These are phyloP conservation scores for Kandelia obovata DNA, from an alignment of 345 rosid genomes.

Conservation along the genomic window DNA sequence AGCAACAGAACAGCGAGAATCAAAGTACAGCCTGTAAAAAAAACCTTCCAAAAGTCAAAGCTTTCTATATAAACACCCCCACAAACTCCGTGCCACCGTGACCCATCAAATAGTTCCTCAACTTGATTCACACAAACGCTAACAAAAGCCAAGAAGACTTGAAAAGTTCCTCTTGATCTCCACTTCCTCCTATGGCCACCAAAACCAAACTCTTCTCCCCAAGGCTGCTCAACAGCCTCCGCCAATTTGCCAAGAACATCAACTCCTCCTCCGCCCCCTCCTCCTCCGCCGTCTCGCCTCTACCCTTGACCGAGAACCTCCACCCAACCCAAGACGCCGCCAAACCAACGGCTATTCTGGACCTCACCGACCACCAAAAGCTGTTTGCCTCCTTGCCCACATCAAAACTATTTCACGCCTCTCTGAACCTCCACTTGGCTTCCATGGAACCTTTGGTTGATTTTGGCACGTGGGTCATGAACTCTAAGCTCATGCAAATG, in stretches of 20 bases:
- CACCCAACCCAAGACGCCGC: neutral
- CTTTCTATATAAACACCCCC: too few species aligned
- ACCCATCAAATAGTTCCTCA: too few species aligned
- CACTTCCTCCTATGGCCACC: too few species aligned
- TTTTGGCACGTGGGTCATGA: slow-evolving; percentile 69
- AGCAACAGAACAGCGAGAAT: too few species aligned
- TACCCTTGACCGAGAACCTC: slow-evolving; percentile 20
- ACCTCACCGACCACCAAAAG: slow-evolving; percentile 49
- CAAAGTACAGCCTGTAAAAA: too few species aligned
- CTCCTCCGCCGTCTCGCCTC: slow-evolving; percentile 10
- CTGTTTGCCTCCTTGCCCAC: slow-evolving; percentile 49
- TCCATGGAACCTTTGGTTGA: slow-evolving; percentile 63
- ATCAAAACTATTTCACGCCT: slow-evolving; percentile 49
- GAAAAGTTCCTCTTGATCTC: too few species aligned
- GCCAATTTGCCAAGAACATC: slow-evolving; percentile 35
- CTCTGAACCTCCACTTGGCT: slow-evolving; percentile 47
- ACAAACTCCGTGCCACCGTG: too few species aligned
- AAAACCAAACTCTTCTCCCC: slow-evolving; percentile 36
- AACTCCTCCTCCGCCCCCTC: slow-evolving; percentile 34
- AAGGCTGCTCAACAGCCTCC: slow-evolving; percentile 32
- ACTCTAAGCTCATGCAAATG: slow-evolving; percentile 53
- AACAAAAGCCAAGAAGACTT: too few species aligned
- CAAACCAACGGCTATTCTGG: slow-evolving; percentile 24
- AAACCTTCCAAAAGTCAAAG: too few species aligned
- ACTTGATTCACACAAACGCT: too few species aligned